Evolutionary conservation across 163 green algal species (phyloP), one percentile per base, ranked within the genome.

Genomic region (Chlamydomonas reinhardtii): DNA sequence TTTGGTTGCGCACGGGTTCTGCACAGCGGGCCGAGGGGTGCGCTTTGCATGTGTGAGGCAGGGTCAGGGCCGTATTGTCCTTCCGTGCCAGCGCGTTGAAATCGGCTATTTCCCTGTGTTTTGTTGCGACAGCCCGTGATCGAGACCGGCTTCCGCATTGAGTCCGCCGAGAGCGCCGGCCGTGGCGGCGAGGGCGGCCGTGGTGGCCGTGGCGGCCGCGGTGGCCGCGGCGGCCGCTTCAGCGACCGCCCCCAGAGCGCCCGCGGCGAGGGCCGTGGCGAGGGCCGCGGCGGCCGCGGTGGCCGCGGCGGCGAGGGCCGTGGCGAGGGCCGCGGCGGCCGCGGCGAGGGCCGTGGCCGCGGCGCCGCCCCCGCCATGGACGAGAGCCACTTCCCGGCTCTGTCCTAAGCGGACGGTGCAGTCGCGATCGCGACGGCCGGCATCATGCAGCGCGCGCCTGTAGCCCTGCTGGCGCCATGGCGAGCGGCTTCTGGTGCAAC

Each of bases 161-260:
- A 80, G 79, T 31, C n/a, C 31, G 69, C 78, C 64, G 90, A 74
- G 74, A 32, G 54, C 62, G 86, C 76, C n/a, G 66, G 74, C 61
- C 88, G 34, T n/a, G n/a, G n/a, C 65, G 91, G 89, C 56, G 87
- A 86, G 5, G 84, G 87, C n/a, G 71, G 92, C 25, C 87, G 87
- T 20, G 69, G 90, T 69, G 66, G 85, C 35, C 69, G 90, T 37
- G 88, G 87, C 69, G 72, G 90, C n/a, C 71, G 75, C 39, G 76
- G 69, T 54, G 69, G 69, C 69, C 62, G 72, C 17, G 32, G 82
- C 48, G 68, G 68, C 68, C 61, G 61, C 61, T 68, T 68, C 25
- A 2, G 22, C 20, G 69, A 54, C 69, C 34, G 69, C 17, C 34
- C 34, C 34, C 20, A n/a, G 34, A 31, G 34, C 34, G 69, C 34